phyloP scores from a whole-genome alignment of 164 flowering plant genomes.

The Aristolochia californica region DNA sequence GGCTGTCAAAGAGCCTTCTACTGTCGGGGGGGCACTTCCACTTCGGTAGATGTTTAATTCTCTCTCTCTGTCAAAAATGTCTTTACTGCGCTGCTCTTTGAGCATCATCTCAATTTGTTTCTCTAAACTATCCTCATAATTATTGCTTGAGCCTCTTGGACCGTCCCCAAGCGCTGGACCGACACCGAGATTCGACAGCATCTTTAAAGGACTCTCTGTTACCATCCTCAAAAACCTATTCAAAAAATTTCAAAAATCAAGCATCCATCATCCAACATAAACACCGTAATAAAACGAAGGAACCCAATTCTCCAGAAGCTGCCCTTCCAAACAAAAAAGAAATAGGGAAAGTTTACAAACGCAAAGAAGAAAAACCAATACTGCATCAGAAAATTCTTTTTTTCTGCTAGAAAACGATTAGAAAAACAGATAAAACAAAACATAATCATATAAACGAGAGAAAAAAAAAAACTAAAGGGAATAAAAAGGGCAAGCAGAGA shows the following conservation, averaged over 20 bases:
- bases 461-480: not conserved
- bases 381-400: not conserved
- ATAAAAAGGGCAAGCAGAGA: not conserved
- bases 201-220: slow-evolving; percentile 26
- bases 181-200: slow-evolving; percentile 22
- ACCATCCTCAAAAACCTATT: slow-evolving; percentile 33
- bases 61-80: slow-evolving; percentile 25
- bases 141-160: slow-evolving; percentile 21
- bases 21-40: slow-evolving; percentile 94
- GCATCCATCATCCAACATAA: not conserved
- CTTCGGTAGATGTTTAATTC: slow-evolving; percentile 55
- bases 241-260: not conserved
- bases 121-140: slow-evolving; percentile 37
- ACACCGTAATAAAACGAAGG: slow-evolving; percentile 1
- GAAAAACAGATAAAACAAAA: not conserved
- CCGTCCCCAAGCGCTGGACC: slow-evolving; percentile 13
- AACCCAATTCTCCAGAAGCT: not conserved
- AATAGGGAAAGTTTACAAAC: not conserved
- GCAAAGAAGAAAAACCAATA: not conserved
- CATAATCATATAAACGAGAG: too few species aligned
- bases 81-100: slow-evolving; percentile 26
- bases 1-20: slow-evolving; percentile 68
- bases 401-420: not conserved
- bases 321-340: not conserved
- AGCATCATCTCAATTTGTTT: slow-evolving; percentile 45